Evolutionary conservation across 768 basidiomycete genomes (phyloP), one percentile per base, ranked within the genome.

Genomic region (Pulveroboletus frians): DNA sequence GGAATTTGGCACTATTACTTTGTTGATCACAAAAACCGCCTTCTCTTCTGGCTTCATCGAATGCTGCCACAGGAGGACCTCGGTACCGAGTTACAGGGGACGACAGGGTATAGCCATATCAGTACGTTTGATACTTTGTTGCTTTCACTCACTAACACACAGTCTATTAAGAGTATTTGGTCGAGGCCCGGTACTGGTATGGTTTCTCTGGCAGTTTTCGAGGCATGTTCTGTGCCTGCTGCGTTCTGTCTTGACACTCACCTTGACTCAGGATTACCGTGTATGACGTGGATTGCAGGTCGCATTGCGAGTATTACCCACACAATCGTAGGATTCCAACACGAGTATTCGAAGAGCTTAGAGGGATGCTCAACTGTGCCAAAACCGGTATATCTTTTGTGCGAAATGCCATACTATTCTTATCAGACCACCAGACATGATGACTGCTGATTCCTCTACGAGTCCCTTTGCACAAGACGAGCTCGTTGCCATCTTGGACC

Each of bases 261-360:
- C 30, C 11, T 15, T 13, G 14, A 27, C 23, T 34, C 20, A 26
- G 39, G 43, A 13, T 9, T n/a, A 20, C 18, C 2, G 1, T 31
- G 21, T 21, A n/a, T 58, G 29, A 59, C 42, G 5, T 38, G 32
- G 17, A 39, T 31, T 35, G 3, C 17, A 57, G 57, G 57, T 40
- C 52, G 5, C 57, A 55, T 23, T 59, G 56, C 6, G 56, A 57
- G 44, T 59, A 40, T 42, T 55, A 59, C 6, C 52, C 47, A 1
- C 41, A 59, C 14, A 27, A 27, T 23, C 42, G 39, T 18, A 44
- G 15, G 4, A 42, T 55, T 38, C 44, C 52, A 1, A 37, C 37
- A 11, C 15, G 18, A n/a, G 47, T 49, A 5, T 47, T 57, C 17
- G 47, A 41, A 21, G 42, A 41, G 9, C 52, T 57, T 13, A 46